Percentiles rank a stretch among this genome's conserved stretches.
phyloP scores from a whole-genome alignment of 441 rosid species.

The Populus hybrid region DNA sequence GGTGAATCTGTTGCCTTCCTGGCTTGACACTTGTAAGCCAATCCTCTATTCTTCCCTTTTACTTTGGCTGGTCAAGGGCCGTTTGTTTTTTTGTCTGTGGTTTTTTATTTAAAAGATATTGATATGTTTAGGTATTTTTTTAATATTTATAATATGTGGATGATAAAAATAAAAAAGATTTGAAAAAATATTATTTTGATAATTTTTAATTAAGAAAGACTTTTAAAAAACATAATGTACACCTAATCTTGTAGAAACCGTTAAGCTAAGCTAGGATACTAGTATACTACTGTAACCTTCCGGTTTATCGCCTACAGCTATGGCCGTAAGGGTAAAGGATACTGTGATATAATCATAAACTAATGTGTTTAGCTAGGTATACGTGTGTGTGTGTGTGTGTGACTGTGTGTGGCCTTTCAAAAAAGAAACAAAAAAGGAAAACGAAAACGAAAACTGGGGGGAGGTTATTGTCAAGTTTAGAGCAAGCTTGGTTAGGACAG shows the following conservation, averaged over 20 bases:
- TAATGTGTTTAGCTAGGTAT: not conserved
- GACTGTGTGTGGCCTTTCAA: too few relatives aligned
- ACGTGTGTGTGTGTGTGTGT: not conserved
- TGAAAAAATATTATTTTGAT: too few relatives aligned
- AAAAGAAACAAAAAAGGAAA: too few relatives aligned
- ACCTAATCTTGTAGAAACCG: constrained; percentile 16
- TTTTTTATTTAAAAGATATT: too few relatives aligned
- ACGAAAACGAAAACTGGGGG: too few relatives aligned
- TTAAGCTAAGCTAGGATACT: constrained; percentile 26
- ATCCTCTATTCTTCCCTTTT: too few relatives aligned
- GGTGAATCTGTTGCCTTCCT: constrained; percentile 10
- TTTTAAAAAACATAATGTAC: not conserved
- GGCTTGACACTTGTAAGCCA: constrained; percentile 8
- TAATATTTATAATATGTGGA: too few relatives aligned
- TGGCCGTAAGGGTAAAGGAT: constrained; percentile 41
- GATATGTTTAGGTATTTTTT: too few relatives aligned
- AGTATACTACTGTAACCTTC: constrained; percentile 7
- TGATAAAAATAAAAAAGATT: too few relatives aligned
- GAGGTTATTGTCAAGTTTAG: constrained; percentile 11
- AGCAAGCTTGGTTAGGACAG: constrained; percentile 39
- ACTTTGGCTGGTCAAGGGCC: not conserved
- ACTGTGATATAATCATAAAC: not conserved
- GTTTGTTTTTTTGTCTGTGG: not conserved
- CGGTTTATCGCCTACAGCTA: constrained; percentile 47
- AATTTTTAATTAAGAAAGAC: too few relatives aligned